Evolutionary conservation across 2,329 filamentous ascomycete genomes (phyloP), one percentile per base, ranked within the genome.

Genomic region (Boeremia lycopersici): DNA sequence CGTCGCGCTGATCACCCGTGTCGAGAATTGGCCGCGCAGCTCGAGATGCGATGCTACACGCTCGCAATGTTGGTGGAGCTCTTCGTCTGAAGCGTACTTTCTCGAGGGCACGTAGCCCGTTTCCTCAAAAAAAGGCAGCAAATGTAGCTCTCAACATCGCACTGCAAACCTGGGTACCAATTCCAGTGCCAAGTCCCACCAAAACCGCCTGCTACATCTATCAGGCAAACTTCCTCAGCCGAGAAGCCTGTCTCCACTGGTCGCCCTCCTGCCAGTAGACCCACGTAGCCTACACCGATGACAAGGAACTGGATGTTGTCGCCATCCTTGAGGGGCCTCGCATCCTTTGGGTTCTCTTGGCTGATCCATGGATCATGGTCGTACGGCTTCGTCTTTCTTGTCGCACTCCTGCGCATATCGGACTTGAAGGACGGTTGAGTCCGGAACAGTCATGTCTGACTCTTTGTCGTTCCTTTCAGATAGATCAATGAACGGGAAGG

Each of bases 41-140:
- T 25, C 75, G 77, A 34, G 84, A 71, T 12, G 68, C 61, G 23
- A 78, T 61, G 31, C 77, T 66, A 64, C 44, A 7, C 57, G 39
- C 23, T 68, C 56, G 47, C 55, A 58, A 33, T 86, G 77, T 15
- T 74, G 63, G 3, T 77, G 75, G 30, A 85, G 63, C 58, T 84
- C 81, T 1, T 67, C 55, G 0, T 79, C 80, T 12, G 68, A 68
- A 0, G 76, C 66, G 57, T 81, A 83, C 13, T 75, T 74, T 25
- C 81, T 73, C 31, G 72, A 78, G 0, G 85, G 85, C 60, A 85
- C 76, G 62, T 84, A 85, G 0, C 80, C 80, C 1, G 78, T 85
- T 68, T 87, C 84, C 56, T 87, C 84, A 2, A 87, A 76, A 11
- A 86, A 69, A 3, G 84, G 84, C 71, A 87, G 62, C 87, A 88